Base-by-base conservation (phyloP, 305 asterid species). In the Fraxinus sp. region DNA sequence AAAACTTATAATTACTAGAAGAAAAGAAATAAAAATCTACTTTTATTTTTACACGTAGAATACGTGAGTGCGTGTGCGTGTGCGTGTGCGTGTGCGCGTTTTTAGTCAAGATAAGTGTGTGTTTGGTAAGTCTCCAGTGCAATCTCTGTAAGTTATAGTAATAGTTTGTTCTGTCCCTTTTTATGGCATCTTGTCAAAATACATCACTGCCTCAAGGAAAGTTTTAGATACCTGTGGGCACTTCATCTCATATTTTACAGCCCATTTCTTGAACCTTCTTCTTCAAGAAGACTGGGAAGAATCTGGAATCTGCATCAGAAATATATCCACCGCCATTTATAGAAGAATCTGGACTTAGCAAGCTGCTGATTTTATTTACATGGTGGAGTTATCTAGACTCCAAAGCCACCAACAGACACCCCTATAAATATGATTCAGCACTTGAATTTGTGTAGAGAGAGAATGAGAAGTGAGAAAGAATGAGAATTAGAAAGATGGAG, bases 101-200 rank as follows among this genome's bases (percentile, higher is more conserved):
- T 57, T n/a, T 57, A 20, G 26, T 57, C 66, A 57, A 57, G 66
- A 57, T 6, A 57, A 20, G 68, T 18, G 70, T 18, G 11, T 59
- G 73, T 24, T 26, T 26, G 74, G 36, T 13, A 11, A 66, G 74
- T 66, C 74, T 20, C 74, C 14, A 64, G 14, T 66, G 74, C 74
- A 66, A 66, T 66, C 18, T 66, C n/a, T 2, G 10, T 66, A 66
- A 66, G 80, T 81, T 80, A 43, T 75, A 66, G 83, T 78, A 16
- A 79, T 24, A 59, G 49, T 80, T 80, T 84, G 43, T 57, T 68
- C 59, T 41, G 87, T 46, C 79, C 79, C 37, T 32, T 57, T 62
- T 79, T 14, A 52, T 78, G 35, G 81, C 81, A 82, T 76, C 32
- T 18, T 6, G 10, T 57, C 26, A 57, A 57, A 57, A 57, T 57